phyloP scores from a whole-genome alignment of 2,329 filamentous ascomycete species.

The Monilinia fructicola region DNA sequence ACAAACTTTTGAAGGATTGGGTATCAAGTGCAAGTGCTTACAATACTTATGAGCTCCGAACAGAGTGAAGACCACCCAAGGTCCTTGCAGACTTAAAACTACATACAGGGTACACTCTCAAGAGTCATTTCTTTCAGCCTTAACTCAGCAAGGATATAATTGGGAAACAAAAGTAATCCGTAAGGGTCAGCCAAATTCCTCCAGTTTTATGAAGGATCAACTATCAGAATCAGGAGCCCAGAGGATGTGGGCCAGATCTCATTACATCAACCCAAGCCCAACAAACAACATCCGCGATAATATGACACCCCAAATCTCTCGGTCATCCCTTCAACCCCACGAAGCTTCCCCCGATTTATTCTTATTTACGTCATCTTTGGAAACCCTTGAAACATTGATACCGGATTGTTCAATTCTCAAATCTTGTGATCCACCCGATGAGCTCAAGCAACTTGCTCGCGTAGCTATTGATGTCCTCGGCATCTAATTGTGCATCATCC shows the following conservation, averaged over 20 bases:
- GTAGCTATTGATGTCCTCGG: background rate
- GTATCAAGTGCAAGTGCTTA: background rate
- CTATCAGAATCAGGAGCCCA: background rate
- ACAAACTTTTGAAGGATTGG: background rate
- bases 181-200: background rate
- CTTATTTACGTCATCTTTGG: slow-evolving; percentile 1
- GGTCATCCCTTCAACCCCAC: background rate
- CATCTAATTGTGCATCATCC: slow-evolving; percentile 7
- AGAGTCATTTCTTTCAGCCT: background rate
- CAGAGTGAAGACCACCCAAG: background rate
- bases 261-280: background rate
- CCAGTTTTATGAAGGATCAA: background rate
- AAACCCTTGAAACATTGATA: slow-evolving; percentile 17
- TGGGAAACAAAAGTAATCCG: too few species aligned
- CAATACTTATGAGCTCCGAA: background rate
- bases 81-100: background rate
- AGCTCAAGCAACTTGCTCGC: slow-evolving; percentile 18
- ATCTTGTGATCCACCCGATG: slow-evolving; percentile 3
- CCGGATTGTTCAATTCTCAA: slow-evolving; percentile 1
- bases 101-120: background rate
- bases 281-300: background rate
- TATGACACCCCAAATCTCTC: background rate
- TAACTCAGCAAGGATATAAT: background rate
- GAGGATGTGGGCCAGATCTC: background rate
- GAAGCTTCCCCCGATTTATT: background rate